phyloP scores from a whole-genome alignment of 495 filamentous ascomycete genomes.

The Filosporella fistucella region DNA sequence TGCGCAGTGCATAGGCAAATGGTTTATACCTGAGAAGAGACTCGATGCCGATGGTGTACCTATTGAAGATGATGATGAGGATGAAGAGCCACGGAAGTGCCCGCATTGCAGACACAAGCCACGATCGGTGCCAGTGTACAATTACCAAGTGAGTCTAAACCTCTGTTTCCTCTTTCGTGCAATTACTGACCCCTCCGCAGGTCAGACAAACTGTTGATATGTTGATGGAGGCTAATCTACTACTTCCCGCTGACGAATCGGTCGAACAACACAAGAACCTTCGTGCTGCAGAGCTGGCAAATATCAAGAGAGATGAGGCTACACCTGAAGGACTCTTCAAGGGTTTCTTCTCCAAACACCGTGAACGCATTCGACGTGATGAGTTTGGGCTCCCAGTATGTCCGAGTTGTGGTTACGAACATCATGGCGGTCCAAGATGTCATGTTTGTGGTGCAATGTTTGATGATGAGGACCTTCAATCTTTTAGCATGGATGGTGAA shows the following conservation, averaged over 20 bases:
- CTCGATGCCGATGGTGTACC: no score
- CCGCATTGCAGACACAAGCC: conserved; percentile 52
- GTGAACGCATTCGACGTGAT: conserved; percentile 37
- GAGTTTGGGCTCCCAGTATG: conserved; percentile 60
- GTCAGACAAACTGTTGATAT: conserved; percentile 62
- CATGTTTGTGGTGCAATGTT: conserved; percentile 10
- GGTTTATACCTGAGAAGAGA: conserved; percentile 54
- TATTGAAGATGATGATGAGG: no score
- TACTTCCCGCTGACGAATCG: conserved; percentile 61
- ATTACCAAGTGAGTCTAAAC: no score
- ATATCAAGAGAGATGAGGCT: conserved; percentile 47
- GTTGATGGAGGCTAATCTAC: conserved; percentile 56
- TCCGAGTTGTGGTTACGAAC: conserved; percentile 31
- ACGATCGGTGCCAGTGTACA: conserved; percentile 59
- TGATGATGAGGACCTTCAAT: conserved; percentile 11
- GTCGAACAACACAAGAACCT: conserved; percentile 52
- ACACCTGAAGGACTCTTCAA: conserved; percentile 60
- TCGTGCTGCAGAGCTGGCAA: conserved; percentile 51
- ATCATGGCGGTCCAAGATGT: conserved; percentile 21
- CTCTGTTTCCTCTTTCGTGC: no score
- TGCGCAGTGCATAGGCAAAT: conserved; percentile 56
- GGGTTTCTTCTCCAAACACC: conserved; percentile 43
- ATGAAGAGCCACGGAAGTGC: no score
- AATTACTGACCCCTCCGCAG: conserved; percentile 32
- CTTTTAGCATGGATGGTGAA: conserved; percentile 10